Conservation (phyloP, 768 basidiomycete genomes). For the Boletus vermiculosoides region DNA sequence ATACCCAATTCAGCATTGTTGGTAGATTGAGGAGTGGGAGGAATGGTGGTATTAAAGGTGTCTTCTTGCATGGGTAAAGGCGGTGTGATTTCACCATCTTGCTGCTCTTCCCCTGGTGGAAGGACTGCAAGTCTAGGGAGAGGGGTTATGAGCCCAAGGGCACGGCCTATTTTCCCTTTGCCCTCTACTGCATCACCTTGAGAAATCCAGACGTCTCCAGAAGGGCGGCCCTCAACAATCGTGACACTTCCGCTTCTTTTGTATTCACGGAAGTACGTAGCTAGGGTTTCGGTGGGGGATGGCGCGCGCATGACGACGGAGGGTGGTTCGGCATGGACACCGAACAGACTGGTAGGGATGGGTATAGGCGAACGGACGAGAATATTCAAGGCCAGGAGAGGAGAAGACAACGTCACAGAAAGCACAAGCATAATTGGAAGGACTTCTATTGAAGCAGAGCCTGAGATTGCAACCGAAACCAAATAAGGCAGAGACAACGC, state of each 20-base stretch:
- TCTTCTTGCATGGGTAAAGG: slow-evolving; percentile 62
- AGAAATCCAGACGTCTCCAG: too few species aligned
- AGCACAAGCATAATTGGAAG: slow-evolving; percentile 54
- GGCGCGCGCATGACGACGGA: slow-evolving; percentile 42
- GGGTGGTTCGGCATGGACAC: slow-evolving; percentile 44
- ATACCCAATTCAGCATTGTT: slow-evolving; percentile 58
- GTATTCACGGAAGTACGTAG: slow-evolving; percentile 35
- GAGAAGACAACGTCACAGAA: slow-evolving; percentile 67
- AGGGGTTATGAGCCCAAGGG: too few species aligned
- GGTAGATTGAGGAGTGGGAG: slow-evolving; percentile 55
- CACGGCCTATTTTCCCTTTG: too few species aligned
- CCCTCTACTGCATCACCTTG: too few species aligned
- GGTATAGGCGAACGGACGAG: slow-evolving; percentile 61
- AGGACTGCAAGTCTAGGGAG: slow-evolving; percentile 68
- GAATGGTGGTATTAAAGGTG: slow-evolving; percentile 43
- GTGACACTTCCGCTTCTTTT: too few species aligned
- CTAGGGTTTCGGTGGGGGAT: slow-evolving; percentile 39
- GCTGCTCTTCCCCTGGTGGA: slow-evolving; percentile 41
- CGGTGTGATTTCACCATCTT: slow-evolving; percentile 46
- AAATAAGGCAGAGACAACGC: slow-evolving; percentile 64
- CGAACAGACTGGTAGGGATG: slow-evolving; percentile 65
- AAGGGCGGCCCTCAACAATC: too few species aligned
- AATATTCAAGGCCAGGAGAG: slow-evolving; percentile 61
- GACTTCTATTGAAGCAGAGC: slow-evolving; percentile 38
- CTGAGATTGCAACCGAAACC: slow-evolving; percentile 38